A percentile compares a stretch with the other conserved stretches of the same genome.
phyloP scores from a whole-genome alignment of 192 early-diverging fungal genomes.

The Thoreauomyces humboldtii region DNA sequence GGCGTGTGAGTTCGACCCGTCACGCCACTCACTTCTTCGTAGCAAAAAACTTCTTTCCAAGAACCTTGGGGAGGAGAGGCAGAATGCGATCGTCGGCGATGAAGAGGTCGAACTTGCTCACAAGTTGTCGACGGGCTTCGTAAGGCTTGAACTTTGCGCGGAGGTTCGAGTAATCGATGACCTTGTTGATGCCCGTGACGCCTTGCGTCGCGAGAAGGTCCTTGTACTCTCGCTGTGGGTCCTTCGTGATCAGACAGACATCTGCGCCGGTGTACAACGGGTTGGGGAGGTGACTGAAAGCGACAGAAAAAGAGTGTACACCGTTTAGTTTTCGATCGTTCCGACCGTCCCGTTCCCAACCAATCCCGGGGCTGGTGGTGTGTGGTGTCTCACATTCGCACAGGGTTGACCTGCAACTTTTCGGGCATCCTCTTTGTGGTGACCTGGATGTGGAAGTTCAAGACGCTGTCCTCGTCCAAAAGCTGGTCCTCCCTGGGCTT shows the following conservation, averaged over 20 bases:
- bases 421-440: slow-evolving; percentile 69
- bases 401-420: slow-evolving; percentile 60
- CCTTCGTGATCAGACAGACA: slow-evolving; percentile 88
- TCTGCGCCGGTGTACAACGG: slow-evolving; percentile 63
- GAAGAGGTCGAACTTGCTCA: slow-evolving; percentile 79
- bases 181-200: slow-evolving; percentile 65
- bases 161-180: slow-evolving; percentile 69
- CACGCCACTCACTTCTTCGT: slow-evolving; percentile 81
- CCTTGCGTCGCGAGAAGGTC: slow-evolving; percentile 63
- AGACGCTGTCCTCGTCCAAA: no score
- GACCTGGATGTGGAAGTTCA: slow-evolving; percentile 52
- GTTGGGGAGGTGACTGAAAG: slow-evolving; percentile 62
- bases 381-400: slow-evolving; percentile 68
- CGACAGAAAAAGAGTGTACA: background rate
- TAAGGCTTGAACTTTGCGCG: slow-evolving; percentile 75
- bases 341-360: background rate
- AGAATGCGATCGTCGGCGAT: slow-evolving; percentile 83
- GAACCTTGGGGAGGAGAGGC: slow-evolving; percentile 65
- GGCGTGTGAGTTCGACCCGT: no score
- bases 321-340: background rate
- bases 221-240: slow-evolving; percentile 76
- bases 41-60: slow-evolving; percentile 82
- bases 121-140: slow-evolving; percentile 76
- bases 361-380: no score
- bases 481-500: no score